phyloP scores from a whole-genome alignment of 768 basidiomycete genomes.

The Baorangia bicolor region DNA sequence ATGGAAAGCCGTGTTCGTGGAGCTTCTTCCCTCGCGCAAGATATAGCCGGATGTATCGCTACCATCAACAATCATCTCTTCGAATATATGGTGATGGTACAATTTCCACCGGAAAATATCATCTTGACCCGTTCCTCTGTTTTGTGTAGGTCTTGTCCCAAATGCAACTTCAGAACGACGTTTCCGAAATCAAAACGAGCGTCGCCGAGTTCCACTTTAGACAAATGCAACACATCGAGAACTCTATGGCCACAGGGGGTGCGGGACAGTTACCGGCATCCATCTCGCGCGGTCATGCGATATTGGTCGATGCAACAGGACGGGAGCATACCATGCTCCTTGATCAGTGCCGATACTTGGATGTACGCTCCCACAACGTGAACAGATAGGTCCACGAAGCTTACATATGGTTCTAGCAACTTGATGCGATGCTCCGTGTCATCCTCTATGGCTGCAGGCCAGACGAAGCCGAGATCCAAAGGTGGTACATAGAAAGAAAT shows the following conservation, averaged over 20 bases:
- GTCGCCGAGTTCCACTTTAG: not conserved
- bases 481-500: slow-evolving; percentile 3
- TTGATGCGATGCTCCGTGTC: not conserved
- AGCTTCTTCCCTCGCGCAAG: not conserved
- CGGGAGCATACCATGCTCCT: not conserved
- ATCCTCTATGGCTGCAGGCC: not conserved
- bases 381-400: not conserved
- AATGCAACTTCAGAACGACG: not conserved
- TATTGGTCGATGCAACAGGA: slow-evolving; percentile 2
- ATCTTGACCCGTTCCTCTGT: not conserved
- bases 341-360: not conserved
- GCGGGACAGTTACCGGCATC: not conserved
- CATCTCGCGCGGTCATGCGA: not conserved
- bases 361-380: not conserved
- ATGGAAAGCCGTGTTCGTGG: not conserved
- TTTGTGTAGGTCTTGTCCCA: not conserved
- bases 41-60: not conserved
- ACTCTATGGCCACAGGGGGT: not conserved
- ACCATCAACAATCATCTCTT: not conserved
- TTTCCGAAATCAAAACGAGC: not conserved
- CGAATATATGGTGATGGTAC: not conserved
- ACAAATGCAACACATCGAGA: not conserved
- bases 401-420: not conserved
- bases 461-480: not conserved
- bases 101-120: rapidly evolving